phyloP scores from a whole-genome alignment of 192 early-diverging fungal genomes.

The Blastocladiella britannica region DNA sequence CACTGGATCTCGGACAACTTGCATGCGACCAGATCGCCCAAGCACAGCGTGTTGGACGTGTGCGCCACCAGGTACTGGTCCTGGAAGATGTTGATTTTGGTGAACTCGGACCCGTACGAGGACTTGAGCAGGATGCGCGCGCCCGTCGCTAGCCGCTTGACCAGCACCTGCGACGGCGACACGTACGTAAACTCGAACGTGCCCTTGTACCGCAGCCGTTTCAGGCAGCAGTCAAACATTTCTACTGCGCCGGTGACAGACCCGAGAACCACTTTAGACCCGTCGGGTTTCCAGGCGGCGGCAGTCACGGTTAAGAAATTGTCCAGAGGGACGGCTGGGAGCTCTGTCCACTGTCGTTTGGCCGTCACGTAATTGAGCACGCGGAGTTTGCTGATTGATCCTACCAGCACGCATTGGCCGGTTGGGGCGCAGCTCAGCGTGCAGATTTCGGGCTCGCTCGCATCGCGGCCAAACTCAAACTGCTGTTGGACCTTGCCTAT shows the following conservation, averaged over 20 bases:
- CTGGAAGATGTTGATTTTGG: conserved; percentile 47
- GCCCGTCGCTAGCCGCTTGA: conserved; percentile 40
- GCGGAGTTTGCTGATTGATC: conserved; percentile 19
- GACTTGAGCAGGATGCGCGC: conserved; percentile 42
- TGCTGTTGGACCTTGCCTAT: conserved; percentile 25
- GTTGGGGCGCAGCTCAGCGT: conserved; percentile 27
- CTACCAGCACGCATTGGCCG: conserved; percentile 33
- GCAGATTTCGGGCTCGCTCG: conserved; percentile 31
- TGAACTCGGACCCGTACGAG: conserved; percentile 42
- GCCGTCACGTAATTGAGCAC: conserved; percentile 27
- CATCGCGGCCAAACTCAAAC: conserved; percentile 33
- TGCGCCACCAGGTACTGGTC: conserved; percentile 42
- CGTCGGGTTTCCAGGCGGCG: conserved; percentile 41
- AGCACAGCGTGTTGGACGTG: conserved; percentile 35
- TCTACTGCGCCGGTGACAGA: conserved; percentile 22
- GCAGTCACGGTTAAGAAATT: conserved; percentile 37
- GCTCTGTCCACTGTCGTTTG: conserved; percentile 31
- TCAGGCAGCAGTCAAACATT: conserved; percentile 43
- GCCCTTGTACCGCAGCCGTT: conserved; percentile 38
- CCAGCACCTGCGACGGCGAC: conserved; percentile 40
- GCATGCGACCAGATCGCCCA: conserved; percentile 39
- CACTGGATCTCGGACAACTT: conserved; percentile 41
- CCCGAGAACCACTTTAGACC: conserved; percentile 30
- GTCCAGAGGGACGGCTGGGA: conserved; percentile 27
- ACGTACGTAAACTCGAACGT: conserved; percentile 52